Conservation (phyloP, 75 land plant genomes). For the Pinus albicaulis region DNA sequence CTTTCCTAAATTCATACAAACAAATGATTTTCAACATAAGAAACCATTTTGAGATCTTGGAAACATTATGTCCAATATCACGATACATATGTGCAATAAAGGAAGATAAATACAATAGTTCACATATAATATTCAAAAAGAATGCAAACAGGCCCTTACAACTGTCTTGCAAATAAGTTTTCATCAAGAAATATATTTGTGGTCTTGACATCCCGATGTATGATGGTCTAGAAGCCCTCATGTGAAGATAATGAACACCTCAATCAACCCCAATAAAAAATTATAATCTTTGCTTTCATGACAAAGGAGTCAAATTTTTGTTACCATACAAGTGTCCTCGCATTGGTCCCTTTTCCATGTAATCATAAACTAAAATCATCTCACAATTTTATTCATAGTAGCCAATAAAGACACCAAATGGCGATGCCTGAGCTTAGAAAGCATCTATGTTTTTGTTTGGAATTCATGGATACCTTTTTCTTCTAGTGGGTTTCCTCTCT, state of each 20-base stretch:
- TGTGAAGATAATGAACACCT: constrained; percentile 79
- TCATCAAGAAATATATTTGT: constrained; percentile 70
- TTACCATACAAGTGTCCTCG: constrained; percentile 66
- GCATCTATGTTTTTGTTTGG: constrained; percentile 69
- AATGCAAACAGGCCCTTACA: no score
- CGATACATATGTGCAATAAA: no score
- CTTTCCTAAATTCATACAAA: no score
- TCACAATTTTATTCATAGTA: constrained; percentile 73
- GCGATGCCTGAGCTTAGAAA: constrained; percentile 64
- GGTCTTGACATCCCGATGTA: constrained; percentile 75
- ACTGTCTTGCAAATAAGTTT: constrained; percentile 35
- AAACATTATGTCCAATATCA: no score
- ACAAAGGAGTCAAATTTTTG: constrained; percentile 29
- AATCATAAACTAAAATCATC: constrained; percentile 83
- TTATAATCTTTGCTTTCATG: constrained; percentile 63
- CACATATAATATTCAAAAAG: no score
- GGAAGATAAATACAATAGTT: no score
- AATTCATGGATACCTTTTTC: constrained; percentile 68
- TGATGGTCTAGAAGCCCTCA: constrained; percentile 67
- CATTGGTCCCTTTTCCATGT: constrained; percentile 83
- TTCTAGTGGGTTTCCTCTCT: constrained; percentile 54
- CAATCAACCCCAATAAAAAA: constrained; percentile 72
- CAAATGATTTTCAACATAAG: no score
- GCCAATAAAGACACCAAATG: constrained; percentile 74
- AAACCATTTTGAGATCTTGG: no score